Evolutionary conservation across 2,329 filamentous ascomycete species (phyloP).

Genomic region (Ceratocystis albifundus): DNA sequence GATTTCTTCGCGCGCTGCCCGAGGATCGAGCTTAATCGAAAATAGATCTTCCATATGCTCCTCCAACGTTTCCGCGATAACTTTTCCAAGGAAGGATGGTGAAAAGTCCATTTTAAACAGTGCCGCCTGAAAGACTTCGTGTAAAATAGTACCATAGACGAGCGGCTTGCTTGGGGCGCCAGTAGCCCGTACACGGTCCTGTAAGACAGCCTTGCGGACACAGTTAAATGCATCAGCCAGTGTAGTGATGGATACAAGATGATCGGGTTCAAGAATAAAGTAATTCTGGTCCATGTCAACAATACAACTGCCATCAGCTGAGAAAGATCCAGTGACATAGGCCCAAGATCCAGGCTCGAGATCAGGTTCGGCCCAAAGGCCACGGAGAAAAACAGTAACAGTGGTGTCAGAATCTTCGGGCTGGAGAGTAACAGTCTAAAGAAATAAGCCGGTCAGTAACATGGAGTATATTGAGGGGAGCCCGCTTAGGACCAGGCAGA

Average conservation of each 20-base stretch:
- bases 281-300: conserved; percentile 75
- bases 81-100: conserved; percentile 48
- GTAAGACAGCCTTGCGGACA: conserved; percentile 77
- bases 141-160: conserved; percentile 84
- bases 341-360: conserved; percentile 65
- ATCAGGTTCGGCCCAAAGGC: conserved; percentile 75
- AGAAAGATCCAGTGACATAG: conserved; percentile 72
- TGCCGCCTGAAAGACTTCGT: conserved; percentile 90
- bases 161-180: conserved; percentile 67
- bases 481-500: background rate
- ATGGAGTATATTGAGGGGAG: background rate
- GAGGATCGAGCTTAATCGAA: conserved; percentile 64
- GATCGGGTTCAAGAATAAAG: conserved; percentile 85
- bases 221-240: conserved; percentile 95
- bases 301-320: conserved; percentile 57
- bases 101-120: conserved; percentile 76
- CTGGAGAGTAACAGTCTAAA: conserved; percentile 67
- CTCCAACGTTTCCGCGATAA: conserved; percentile 58
- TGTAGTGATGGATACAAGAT: conserved; percentile 86
- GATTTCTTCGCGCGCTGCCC: conserved; percentile 66
- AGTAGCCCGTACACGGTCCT: conserved; percentile 88
- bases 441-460: background rate
- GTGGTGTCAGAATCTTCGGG: conserved; percentile 57
- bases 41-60: conserved; percentile 83
- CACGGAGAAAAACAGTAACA: conserved; percentile 63